Percentiles rank a stretch among this genome's conserved stretches.
Evolutionary conservation across 371 early-diverging fungal genomes (phyloP).

Genomic region (Blakeslea trispora): DNA sequence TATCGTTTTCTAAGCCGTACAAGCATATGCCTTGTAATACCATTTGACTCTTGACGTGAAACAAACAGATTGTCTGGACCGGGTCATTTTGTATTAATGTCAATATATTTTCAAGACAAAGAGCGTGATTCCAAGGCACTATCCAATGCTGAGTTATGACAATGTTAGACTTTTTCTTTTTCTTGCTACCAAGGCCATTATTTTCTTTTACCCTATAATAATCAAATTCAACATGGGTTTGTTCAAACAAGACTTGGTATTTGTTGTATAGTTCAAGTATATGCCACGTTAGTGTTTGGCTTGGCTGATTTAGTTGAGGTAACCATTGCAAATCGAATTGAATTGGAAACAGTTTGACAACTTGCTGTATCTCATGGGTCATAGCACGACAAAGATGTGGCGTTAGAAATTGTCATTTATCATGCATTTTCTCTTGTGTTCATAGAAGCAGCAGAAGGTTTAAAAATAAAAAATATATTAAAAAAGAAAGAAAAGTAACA

Average conservation of each 20-base stretch:
- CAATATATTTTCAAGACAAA: slow-evolving; percentile 34
- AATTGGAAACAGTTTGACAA: slow-evolving; percentile 24
- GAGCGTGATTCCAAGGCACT: slow-evolving; percentile 41
- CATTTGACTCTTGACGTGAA: slow-evolving; percentile 34
- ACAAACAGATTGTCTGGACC: slow-evolving; percentile 22
- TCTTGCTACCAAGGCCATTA: slow-evolving; percentile 39
- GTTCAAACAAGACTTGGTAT: slow-evolving; percentile 20
- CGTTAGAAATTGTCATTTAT: too few relatives aligned
- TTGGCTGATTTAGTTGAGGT: background rate
- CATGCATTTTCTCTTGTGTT: too few relatives aligned
- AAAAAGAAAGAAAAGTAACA: too few relatives aligned
- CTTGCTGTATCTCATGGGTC: slow-evolving; percentile 11
- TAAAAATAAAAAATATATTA: too few relatives aligned
- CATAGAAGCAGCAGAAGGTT: too few relatives aligned
- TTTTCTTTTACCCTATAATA: too few relatives aligned
- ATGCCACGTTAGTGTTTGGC: background rate
- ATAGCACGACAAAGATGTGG: too few relatives aligned
- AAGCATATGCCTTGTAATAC: slow-evolving; percentile 31
- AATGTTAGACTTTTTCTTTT: background rate
- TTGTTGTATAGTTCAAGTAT: slow-evolving; percentile 28
- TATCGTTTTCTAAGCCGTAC: slow-evolving; percentile 35
- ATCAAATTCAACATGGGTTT: slow-evolving; percentile 33
- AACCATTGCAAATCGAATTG: slow-evolving; percentile 35
- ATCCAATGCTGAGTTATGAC: slow-evolving; percentile 24
- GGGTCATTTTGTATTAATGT: slow-evolving; percentile 27